Conservation (phyloP, 73 alveolate genomes). For the Paramecium biaurelia region DNA sequence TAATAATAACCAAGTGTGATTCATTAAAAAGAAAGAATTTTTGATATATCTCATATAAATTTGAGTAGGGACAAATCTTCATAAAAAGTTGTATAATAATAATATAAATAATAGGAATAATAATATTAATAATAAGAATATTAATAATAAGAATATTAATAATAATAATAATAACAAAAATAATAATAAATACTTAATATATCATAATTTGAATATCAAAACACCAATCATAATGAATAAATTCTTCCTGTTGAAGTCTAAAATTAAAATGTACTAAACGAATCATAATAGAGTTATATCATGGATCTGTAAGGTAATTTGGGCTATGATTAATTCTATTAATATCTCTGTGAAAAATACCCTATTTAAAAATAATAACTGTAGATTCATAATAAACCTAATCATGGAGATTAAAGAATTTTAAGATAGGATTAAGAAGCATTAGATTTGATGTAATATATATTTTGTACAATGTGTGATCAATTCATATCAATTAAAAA, state of each 20-base stretch:
- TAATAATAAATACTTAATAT: neutral
- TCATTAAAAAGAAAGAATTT: neutral
- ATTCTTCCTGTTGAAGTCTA: neutral
- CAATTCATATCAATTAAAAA: neutral
- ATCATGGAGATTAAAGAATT: constrained; percentile 49
- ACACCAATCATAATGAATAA: neutral
- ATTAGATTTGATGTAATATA: neutral
- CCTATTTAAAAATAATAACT: neutral
- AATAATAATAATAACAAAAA: too few relatives aligned
- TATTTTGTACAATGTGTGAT: constrained; percentile 39
- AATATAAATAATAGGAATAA: too few relatives aligned
- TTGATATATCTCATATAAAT: neutral
- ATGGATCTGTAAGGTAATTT: neutral
- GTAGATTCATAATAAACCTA: neutral
- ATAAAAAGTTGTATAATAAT: neutral
- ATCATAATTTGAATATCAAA: neutral
- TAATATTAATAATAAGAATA: too few relatives aligned
- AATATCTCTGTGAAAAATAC: neutral
- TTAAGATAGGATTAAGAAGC: constrained; percentile 25
- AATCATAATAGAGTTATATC: neutral
- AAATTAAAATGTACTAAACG: neutral
- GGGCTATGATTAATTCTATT: constrained; percentile 12
- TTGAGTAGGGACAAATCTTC: neutral
- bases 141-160: too few relatives aligned
- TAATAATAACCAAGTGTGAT: neutral